A percentile compares a stretch with the other conserved stretches of the same genome.
These are phyloP conservation scores for Coniochaeta sp. DNA, from an alignment of 2,329 filamentous ascomycete species.

Conservation along the genomic window DNA sequence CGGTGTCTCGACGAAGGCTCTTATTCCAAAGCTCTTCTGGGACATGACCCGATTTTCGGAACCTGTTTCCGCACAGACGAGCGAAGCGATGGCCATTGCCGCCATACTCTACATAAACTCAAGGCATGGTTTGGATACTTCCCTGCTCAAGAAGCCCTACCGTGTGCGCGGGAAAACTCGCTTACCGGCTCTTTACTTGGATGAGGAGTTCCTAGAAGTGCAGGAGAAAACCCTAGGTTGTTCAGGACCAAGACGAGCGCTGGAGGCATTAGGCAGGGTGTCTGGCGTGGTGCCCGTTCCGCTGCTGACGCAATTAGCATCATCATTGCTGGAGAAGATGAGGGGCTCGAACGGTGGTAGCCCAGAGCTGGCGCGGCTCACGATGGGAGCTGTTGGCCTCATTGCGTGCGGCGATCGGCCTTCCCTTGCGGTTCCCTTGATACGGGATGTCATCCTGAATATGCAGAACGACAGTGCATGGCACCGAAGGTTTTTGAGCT, in stretches of 20 bases:
- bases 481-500: conserved; percentile 21
- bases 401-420: conserved; percentile 4
- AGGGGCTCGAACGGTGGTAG: not conserved
- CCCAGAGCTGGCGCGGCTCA: too few relatives aligned
- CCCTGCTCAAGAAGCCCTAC: conserved; percentile 11
- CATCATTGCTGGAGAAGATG: conserved; percentile 12
- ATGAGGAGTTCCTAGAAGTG: conserved; percentile 6
- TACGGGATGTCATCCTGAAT: conserved; percentile 21
- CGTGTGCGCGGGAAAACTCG: conserved; percentile 9
- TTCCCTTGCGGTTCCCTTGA: conserved; percentile 18
- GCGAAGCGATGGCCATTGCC: not conserved
- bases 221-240: not conserved
- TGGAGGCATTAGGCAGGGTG: not conserved
- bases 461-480: conserved; percentile 20
- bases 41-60: not conserved
- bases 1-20: not conserved
- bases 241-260: not conserved
- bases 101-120: conserved; percentile 8
- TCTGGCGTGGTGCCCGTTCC: conserved; percentile 3
- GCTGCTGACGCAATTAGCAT: conserved; percentile 13
- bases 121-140: conserved; percentile 9
- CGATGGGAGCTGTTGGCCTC: too few relatives aligned
- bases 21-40: not conserved
- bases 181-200: conserved; percentile 14
- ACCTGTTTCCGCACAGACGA: not conserved